Evolutionary conservation across 1,139 yeast genomes (phyloP), one percentile per base, ranked within the genome.

Genomic region (Pichia sorboxylosa): DNA sequence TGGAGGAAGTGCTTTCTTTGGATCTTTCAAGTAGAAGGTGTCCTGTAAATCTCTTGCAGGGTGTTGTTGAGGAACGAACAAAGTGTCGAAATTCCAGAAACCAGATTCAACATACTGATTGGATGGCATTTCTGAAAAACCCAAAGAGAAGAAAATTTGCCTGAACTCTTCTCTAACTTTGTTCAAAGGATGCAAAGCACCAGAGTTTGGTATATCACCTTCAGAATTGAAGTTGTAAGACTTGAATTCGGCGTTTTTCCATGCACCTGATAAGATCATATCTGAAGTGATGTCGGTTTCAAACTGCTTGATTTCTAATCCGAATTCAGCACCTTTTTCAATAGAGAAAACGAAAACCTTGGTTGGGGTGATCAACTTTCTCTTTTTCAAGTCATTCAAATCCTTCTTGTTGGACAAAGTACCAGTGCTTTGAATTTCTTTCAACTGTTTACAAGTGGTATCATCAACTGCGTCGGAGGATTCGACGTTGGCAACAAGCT

Each of bases 1-100:
- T 31, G 97, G 97, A 47, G 69, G 64, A 39, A 76, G 78, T 33
- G 94, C 94, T 42, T 58, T 63, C 31, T 62, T 64, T 26, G 99
- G 99, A 57, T 90, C 96, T 58, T 85, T 87, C 61, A 92, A 69
- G 63, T 90, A 90, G 65, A 90, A 90, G 37, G 99, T 90, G 60
- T 90, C 98, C 62, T 90, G 99, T 56, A 90, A 69, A 57, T 90
- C 99, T 66, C 99, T 81, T 30, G 99, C 99, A 21, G 99, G 98
- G 63, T 90, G 99, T 63, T 90, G 97, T 65, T 90, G 99, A 36
- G 99, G 99, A 34, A 90, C 99, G 52, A 65, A 90, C 50, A 90
- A 69, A 4, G 98, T 73, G 58, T 90, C 99, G 54, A 90, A 90
- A 62, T 92, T 90, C 99, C 99, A 90, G 74, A 92, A 90, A 9